Percentiles rank a stretch among this genome's conserved stretches.
Conservation (phyloP, 225 moss, liverwort and hornwort genomes). For the Rhytidiadelphus loreus region DNA sequence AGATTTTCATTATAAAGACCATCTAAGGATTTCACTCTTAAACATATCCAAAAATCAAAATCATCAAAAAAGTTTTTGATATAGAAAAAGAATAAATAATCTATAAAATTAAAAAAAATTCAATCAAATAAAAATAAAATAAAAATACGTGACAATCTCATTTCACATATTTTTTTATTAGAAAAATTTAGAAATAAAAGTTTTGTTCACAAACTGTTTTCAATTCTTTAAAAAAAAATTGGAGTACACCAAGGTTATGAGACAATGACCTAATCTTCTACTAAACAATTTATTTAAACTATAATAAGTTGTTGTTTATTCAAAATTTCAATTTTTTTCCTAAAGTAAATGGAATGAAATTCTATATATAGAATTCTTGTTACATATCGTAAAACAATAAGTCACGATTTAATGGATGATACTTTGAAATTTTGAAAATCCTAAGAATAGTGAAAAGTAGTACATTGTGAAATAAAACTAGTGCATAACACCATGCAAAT, state of each 20-base stretch:
- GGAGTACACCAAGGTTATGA: not conserved
- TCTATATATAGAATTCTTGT: not conserved
- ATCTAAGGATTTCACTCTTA: not conserved
- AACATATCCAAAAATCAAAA: no score
- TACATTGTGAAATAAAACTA: not conserved
- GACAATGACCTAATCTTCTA: not conserved
- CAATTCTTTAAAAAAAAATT: not conserved
- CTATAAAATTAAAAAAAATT: no score
- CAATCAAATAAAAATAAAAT: not conserved
- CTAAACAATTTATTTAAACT: not conserved
- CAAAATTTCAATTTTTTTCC: not conserved
- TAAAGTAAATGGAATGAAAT: no score
- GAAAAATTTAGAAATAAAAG: no score
- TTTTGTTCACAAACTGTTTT: no score
- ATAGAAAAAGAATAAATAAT: not conserved
- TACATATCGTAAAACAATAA: not conserved
- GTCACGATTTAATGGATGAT: not conserved
- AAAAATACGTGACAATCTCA: not conserved
- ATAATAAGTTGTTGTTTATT: fast-evolving
- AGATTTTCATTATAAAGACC: not conserved
- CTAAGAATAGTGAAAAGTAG: not conserved
- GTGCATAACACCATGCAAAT: not conserved
- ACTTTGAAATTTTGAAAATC: not conserved
- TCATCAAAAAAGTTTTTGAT: not conserved
- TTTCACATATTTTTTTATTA: not conserved